Conservation (phyloP, 2,329 filamentous ascomycete genomes). For the Lecanicillium sp. region DNA sequence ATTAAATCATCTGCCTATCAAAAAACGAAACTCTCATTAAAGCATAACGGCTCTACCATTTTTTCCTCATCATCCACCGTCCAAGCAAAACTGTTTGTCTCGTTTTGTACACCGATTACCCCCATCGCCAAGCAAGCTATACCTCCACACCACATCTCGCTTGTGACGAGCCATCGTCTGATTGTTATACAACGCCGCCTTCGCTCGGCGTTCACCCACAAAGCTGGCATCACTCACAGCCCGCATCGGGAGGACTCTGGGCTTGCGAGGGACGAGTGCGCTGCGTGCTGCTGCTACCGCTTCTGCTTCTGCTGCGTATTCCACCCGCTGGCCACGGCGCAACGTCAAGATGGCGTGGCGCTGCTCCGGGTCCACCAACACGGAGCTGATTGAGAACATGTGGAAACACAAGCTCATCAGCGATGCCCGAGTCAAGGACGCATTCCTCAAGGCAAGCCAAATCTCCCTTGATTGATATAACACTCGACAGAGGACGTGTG, state of each 20-base stretch:
- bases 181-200: too few species aligned
- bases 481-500: neutral
- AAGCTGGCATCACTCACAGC: slow-evolving; percentile 5
- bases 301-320: too few species aligned
- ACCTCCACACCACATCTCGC: neutral
- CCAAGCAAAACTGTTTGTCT: too few species aligned
- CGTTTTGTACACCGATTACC: too few species aligned
- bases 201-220: too few species aligned
- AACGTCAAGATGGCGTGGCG: slow-evolving; percentile 75
- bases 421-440: slow-evolving; percentile 64
- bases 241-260: neutral
- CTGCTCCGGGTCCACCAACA: slow-evolving; percentile 69
- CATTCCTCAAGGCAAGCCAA: slow-evolving; percentile 54
- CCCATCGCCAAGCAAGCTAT: too few species aligned
- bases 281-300: too few species aligned
- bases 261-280: neutral
- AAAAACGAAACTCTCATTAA: too few species aligned
- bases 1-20: neutral
- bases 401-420: slow-evolving; percentile 65
- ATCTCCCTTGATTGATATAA: neutral
- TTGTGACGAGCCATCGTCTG: neutral
- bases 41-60: too few species aligned
- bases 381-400: slow-evolving; percentile 72
- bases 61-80: too few species aligned
- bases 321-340: slow-evolving; percentile 8